Percentiles rank a stretch among this genome's conserved stretches.
These are phyloP conservation scores for Datura wrightii DNA, from an alignment of 257 asterid species.

Conservation along the genomic window DNA sequence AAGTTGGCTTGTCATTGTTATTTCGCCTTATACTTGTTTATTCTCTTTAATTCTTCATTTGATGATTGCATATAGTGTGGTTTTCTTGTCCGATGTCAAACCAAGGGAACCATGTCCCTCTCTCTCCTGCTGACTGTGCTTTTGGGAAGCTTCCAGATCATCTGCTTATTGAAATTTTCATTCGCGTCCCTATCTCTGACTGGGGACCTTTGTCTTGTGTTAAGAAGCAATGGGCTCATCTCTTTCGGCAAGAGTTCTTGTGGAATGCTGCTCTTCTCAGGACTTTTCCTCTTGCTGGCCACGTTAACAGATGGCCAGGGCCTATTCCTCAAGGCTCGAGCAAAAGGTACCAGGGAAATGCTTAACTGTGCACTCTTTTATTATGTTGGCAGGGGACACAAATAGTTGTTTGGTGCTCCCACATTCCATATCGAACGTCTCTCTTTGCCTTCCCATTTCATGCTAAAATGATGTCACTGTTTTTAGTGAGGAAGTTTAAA, in stretches of 20 bases:
- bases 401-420: neutral
- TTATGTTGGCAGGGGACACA: neutral
- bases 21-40: neutral
- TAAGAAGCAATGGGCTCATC: conserved; percentile 64
- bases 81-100: conserved; percentile 54
- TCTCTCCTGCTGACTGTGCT: conserved; percentile 51
- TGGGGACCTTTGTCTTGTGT: conserved; percentile 67
- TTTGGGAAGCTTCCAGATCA: conserved; percentile 66
- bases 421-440: neutral
- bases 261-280: conserved; percentile 73
- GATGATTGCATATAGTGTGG: conserved; percentile 25
- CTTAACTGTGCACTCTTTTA: neutral
- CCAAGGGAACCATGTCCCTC: conserved; percentile 40
- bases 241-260: conserved; percentile 68
- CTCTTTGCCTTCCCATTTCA: too few species aligned
- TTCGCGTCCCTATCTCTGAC: conserved; percentile 62
- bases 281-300: conserved; percentile 63
- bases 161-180: conserved; percentile 60
- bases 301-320: conserved; percentile 72
- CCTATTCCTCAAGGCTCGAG: conserved; percentile 74
- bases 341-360: conserved; percentile 55
- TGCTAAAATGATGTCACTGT: too few species aligned
- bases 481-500: too few species aligned
- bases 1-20: neutral
- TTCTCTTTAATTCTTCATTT: neutral